Base-by-base conservation (phyloP, 768 basidiomycete species). In the Suillus ampliporus region DNA sequence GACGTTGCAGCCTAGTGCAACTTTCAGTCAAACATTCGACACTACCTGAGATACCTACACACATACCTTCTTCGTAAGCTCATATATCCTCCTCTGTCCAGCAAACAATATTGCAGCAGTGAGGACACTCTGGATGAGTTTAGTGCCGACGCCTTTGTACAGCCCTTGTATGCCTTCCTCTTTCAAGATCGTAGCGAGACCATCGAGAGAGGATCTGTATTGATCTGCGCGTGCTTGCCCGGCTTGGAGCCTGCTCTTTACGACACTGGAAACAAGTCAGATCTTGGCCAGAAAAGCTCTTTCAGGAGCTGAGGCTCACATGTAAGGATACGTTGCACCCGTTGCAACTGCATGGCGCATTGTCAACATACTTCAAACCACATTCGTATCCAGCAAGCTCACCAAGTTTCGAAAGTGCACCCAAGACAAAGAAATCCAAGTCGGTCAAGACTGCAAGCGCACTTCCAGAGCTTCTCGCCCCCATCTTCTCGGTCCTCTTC, bases 31-130 rank as follows among this genome's bases (percentile, higher is more conserved):
- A 26, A 26, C 21, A 54, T 54, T 38, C 21, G 5, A 40, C 40
- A 3, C 15, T 19, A 40, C 38, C 17, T 26, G 10, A 56, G 37
- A 56, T 19, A 40, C 17, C 19, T 19, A 6, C 6, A 56, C 23
- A 62, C 69, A 15, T 46, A 82, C 81, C 78, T 78, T 72, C 70
- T 87, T 91, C 14, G 86, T 87, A n/a, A 89, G 64, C 67, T 92
- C 89, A 61, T 88, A 93, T 60, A 92, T 86, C 65, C 94, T 84
- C 69, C 89, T 84, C 76, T 99, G 97, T 8, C 91, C 87, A 15
- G 89, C 91, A 72, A 99, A 99, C 66, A 99, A 82, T 68, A 99
- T 94, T 7, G 95, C 94, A 17, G 95, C 95, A 9, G 95, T 97
- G 56, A 98, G 82, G 1, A 97, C 93, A 66, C 91, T 94, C 76